Conservation (phyloP, 495 filamentous ascomycete species). For the Pyrenula massariospora region DNA sequence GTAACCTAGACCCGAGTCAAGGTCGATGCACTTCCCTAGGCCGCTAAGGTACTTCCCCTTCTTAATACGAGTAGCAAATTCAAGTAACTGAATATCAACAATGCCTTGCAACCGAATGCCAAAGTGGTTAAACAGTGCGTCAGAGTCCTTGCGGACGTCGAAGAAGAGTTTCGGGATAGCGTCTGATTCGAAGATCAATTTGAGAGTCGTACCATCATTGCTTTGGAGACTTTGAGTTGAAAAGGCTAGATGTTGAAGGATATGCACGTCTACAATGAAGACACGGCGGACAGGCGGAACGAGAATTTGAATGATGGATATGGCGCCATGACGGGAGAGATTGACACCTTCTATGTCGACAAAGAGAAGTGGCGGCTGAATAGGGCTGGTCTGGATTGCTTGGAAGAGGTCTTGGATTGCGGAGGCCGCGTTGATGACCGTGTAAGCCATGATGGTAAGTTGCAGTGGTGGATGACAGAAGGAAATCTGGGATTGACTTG, state of each 20-base stretch:
- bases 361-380: too few relatives aligned
- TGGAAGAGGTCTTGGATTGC: too few relatives aligned
- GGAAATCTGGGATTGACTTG: too few relatives aligned
- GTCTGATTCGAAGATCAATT: conserved; percentile 33
- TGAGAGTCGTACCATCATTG: conserved; percentile 35
- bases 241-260: conserved; percentile 31
- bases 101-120: conserved; percentile 24
- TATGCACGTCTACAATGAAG: conserved; percentile 41
- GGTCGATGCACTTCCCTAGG: conserved; percentile 33
- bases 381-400: too few relatives aligned
- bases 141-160: conserved; percentile 36
- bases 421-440: too few relatives aligned
- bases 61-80: conserved; percentile 24
- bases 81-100: conserved; percentile 45
- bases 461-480: too few relatives aligned
- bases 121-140: conserved; percentile 38
- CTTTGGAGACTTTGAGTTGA: conserved; percentile 9
- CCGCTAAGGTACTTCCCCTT: conserved; percentile 18
- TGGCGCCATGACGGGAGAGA: conserved; percentile 33
- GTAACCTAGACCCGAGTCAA: conserved; percentile 11
- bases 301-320: conserved; percentile 36
- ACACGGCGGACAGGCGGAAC: conserved; percentile 14
- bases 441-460: too few relatives aligned
- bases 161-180: conserved; percentile 22
- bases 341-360: conserved; percentile 44